phyloP scores from a whole-genome alignment of 129 eudicot genomes.

The Flaveria bidentis region DNA sequence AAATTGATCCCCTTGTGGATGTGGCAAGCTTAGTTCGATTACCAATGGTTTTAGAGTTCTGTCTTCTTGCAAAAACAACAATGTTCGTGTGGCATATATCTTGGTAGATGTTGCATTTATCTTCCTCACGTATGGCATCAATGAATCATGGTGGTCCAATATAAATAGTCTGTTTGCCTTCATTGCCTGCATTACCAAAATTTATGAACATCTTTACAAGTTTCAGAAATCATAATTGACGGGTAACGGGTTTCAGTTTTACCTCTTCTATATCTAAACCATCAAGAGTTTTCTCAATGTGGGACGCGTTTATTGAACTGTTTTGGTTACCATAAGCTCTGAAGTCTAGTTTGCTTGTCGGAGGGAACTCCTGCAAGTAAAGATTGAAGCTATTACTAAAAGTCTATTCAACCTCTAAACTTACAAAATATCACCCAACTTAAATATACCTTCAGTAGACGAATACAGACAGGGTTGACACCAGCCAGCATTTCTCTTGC shows the following conservation, averaged over 20 bases:
- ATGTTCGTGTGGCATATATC: conserved; percentile 60
- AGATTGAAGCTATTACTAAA: not conserved
- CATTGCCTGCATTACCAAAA: conserved; percentile 39
- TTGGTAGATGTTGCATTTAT: conserved; percentile 50
- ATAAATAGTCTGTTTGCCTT: conserved; percentile 41
- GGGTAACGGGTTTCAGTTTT: not conserved
- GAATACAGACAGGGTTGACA: conserved; percentile 24
- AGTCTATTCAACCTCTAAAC: not conserved
- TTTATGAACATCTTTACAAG: not conserved
- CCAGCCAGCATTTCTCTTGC: conserved; percentile 30
- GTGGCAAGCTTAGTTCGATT: conserved; percentile 58
- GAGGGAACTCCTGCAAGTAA: conserved; percentile 59
- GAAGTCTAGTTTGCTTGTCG: conserved; percentile 41
- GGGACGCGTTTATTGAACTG: conserved; percentile 38
- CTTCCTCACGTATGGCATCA: conserved; percentile 49
- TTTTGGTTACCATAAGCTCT: conserved; percentile 38
- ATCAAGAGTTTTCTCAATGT: conserved; percentile 36
- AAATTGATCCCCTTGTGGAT: conserved; percentile 34
- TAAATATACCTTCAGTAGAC: conserved; percentile 21
- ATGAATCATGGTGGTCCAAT: conserved; percentile 52
- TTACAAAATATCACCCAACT: not conserved
- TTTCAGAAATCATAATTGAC: not conserved
- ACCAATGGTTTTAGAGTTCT: conserved; percentile 62
- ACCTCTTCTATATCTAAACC: conserved; percentile 56
- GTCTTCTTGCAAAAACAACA: conserved; percentile 37